phyloP scores from a whole-genome alignment of 164 flowering plant species.

The Aristolochia californica region DNA sequence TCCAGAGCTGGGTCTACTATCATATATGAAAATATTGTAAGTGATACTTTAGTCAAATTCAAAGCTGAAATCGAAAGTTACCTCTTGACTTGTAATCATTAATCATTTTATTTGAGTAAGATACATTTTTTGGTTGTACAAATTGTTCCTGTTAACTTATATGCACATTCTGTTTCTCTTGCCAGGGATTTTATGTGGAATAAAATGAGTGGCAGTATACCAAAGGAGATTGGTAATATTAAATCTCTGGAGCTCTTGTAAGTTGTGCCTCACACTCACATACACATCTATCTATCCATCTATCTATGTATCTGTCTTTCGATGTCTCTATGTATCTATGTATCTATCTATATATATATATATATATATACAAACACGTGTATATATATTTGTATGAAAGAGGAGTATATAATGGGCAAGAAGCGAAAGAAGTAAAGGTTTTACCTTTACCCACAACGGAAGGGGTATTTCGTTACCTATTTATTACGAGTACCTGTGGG shows the following conservation, averaged over 20 bases:
- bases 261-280: conserved; percentile 20
- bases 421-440: no score
- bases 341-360: no score
- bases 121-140: background rate
- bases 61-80: background rate
- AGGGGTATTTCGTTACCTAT: no score
- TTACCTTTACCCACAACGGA: no score
- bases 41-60: conserved; percentile 12
- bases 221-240: conserved; percentile 81
- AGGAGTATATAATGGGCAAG: no score
- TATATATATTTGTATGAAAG: no score
- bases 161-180: conserved; percentile 4
- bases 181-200: conserved; percentile 94
- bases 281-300: background rate
- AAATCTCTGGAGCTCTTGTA: conserved; percentile 64
- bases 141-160: background rate
- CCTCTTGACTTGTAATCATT: background rate
- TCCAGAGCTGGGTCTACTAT: conserved; percentile 59
- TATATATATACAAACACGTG: no score
- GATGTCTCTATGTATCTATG: no score
- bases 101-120: background rate
- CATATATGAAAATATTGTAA: conserved; percentile 66
- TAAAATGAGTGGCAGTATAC: conserved; percentile 65
- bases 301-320: no score
- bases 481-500: no score